Percentiles rank a stretch among this genome's conserved stretches.
Evolutionary conservation across 257 asterid species (phyloP).

Genomic region (Scutellaria barbata): DNA sequence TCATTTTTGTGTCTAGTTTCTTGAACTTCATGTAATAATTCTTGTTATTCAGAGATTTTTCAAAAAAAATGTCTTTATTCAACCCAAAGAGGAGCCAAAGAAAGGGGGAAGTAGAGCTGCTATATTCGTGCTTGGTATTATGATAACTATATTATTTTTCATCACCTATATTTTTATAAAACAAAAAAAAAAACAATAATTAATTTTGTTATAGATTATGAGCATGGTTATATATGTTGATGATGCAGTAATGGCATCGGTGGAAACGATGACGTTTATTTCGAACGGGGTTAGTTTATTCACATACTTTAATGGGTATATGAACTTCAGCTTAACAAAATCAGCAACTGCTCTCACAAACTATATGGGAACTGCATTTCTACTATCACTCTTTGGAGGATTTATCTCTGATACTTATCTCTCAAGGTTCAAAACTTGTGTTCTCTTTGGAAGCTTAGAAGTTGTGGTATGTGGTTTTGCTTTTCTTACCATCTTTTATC

Average conservation of each 20-base stretch:
- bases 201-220: too few species aligned
- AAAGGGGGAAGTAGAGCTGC: conserved; percentile 57
- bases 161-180: neutral
- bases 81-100: too few species aligned
- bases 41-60: conserved; percentile 44
- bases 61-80: conserved; percentile 30
- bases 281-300: conserved; percentile 61
- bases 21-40: too few species aligned
- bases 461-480: conserved; percentile 41
- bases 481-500: neutral
- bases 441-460: conserved; percentile 58
- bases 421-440: conserved; percentile 64
- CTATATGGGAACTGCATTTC: conserved; percentile 60
- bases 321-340: conserved; percentile 55
- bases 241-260: conserved; percentile 52
- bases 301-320: conserved; percentile 25
- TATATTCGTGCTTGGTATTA: conserved; percentile 50
- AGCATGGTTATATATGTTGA: too few species aligned
- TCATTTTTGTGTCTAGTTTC: too few species aligned
- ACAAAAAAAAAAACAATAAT: too few species aligned
- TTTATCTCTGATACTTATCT: conserved; percentile 63
- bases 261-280: conserved; percentile 58
- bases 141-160: neutral
- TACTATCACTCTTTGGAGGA: conserved; percentile 59
- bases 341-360: conserved; percentile 65